Base-by-base conservation (phyloP, 805 yeast genomes). In the Cyberlindnera mississippiensis region DNA sequence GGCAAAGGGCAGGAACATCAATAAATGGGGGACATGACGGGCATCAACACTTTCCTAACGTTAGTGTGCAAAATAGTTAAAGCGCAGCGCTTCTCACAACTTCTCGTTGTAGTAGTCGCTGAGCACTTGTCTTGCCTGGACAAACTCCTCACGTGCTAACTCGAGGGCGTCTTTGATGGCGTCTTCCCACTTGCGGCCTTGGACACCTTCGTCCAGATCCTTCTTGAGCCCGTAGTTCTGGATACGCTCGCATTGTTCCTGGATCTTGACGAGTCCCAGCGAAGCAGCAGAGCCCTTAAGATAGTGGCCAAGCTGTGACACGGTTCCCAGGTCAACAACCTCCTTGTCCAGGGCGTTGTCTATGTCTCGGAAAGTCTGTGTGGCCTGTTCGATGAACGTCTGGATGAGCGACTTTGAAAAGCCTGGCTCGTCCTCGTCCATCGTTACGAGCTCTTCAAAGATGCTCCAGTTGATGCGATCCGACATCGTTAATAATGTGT, bases 341-440 rank as follows among this genome's bases (percentile, higher is more conserved):
- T 72, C 64, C 13, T 63, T 62, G 27, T 68, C 69, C 2, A 69
- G 47, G 26, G 59, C 60, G 7, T 64, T 64, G 42, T 81, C 82
- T 60, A 93, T 85, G 48, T 85, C 78, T 29, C 64, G 67, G 55
- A 90, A 85, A 0, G 96, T 91, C 15, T 80, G 82, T 45, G 73
- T 71, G 6, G 95, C 96, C 65, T 93, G 99, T 43, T 87, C 96
- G 44, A 84, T 86, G 62, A 86, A 91, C 26, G 95, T 89, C 46
- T 76, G 76, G 41, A 91, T 82, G 43, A 93, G 70, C 28, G 84
- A 74, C 53, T 78, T 71, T 27, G 91, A 82, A 68, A 93, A 93
- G 7, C 88, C 96, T 45, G 90, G 93, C 58, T 85, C 96, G 56
- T 91, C 98, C 57, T 91, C 96, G 63, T 93, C 99, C 97, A 93